phyloP scores from a whole-genome alignment of 202 grass and related monocot species.

The Elaeis oleifera region DNA sequence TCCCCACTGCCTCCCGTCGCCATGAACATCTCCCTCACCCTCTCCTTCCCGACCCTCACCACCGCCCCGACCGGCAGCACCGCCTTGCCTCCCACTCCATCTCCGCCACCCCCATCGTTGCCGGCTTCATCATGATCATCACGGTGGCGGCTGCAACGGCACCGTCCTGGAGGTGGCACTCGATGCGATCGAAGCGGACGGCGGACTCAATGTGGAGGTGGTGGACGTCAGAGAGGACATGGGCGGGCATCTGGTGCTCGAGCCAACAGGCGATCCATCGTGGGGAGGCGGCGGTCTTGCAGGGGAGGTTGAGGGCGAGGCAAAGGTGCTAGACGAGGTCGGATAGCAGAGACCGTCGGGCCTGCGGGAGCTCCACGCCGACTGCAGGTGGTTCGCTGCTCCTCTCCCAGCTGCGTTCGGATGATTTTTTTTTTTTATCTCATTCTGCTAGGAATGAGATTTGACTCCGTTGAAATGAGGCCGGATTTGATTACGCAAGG shows the following conservation, averaged over 20 bases:
- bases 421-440: too few species aligned
- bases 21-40: constrained; percentile 88
- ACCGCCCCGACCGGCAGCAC: constrained; percentile 31
- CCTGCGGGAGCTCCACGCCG: constrained; percentile 42
- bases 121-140: constrained; percentile 9
- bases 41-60: constrained; percentile 58
- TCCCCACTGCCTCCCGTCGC: constrained; percentile 39
- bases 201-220: constrained; percentile 55
- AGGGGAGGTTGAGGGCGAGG: constrained; percentile 59
- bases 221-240: constrained; percentile 57
- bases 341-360: constrained; percentile 31
- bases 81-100: neutral
- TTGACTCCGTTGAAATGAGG: too few species aligned
- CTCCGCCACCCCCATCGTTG: neutral
- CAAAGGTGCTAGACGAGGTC: constrained; percentile 55
- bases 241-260: constrained; percentile 50
- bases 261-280: constrained; percentile 78
- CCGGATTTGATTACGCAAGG: too few species aligned
- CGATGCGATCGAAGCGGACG: constrained; percentile 51
- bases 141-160: constrained; percentile 20
- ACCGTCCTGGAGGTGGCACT: constrained; percentile 57
- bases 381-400: too few species aligned
- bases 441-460: too few species aligned
- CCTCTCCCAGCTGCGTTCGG: too few species aligned
- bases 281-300: constrained; percentile 40